Conservation (phyloP, 2,329 filamentous ascomycete species). For the Fusarium annulatum region DNA sequence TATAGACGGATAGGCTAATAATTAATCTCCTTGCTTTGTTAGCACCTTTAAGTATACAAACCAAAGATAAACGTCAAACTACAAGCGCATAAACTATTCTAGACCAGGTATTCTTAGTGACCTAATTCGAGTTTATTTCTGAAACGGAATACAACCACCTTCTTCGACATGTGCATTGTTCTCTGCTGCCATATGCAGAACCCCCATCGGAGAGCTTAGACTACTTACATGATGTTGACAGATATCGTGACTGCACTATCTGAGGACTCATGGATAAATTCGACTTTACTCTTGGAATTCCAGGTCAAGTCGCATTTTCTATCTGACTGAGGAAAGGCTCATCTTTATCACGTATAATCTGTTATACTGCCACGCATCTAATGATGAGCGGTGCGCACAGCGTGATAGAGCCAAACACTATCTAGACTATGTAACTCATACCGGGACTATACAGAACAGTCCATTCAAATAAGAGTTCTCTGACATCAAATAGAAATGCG, state of each 20-base stretch:
- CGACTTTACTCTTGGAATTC: too few species aligned
- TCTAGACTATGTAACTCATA: too few species aligned
- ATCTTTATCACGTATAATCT: too few species aligned
- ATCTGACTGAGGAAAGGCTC: too few species aligned
- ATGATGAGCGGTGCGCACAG: too few species aligned
- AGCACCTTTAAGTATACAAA: neutral
- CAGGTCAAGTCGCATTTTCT: too few species aligned
- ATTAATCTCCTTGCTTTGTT: neutral
- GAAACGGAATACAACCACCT: neutral
- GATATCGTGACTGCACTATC: neutral
- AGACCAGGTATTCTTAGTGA: neutral
- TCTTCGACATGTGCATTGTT: too few species aligned
- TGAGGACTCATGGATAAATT: neutral
- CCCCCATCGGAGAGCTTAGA: neutral
- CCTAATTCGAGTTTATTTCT: neutral
- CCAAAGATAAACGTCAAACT: neutral
- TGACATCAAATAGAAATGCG: accelerated
- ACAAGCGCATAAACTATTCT: accelerated
- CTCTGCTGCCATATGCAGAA: too few species aligned
- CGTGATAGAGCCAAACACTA: too few species aligned
- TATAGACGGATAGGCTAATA: neutral
- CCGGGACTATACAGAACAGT: too few species aligned
- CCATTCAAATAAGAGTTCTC: neutral
- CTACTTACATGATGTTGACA: neutral
- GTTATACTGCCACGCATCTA: too few species aligned